Conservation (phyloP, 1,139 yeast genomes). For the Saccharomyces uvarum region DNA sequence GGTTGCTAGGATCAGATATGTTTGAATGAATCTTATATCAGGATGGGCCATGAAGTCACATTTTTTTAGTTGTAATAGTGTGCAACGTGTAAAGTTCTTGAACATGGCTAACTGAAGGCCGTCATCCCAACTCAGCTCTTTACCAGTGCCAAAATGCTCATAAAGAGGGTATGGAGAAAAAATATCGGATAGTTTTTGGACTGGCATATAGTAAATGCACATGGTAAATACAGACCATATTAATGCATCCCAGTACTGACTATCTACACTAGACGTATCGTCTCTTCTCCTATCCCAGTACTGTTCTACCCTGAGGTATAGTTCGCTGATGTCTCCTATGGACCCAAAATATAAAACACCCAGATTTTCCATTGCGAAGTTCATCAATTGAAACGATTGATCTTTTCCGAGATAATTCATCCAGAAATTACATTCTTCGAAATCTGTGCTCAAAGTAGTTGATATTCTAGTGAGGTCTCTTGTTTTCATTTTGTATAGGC, state of each 20-base stretch:
- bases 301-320: slow-evolving; percentile 21
- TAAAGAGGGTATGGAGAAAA: slow-evolving; percentile 11
- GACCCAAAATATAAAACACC: slow-evolving; percentile 30
- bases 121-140: slow-evolving; percentile 12
- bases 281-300: slow-evolving; percentile 21
- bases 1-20: slow-evolving; percentile 20
- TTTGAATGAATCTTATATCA: slow-evolving; percentile 25
- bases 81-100: slow-evolving; percentile 13
- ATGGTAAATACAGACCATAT: slow-evolving; percentile 28
- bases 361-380: slow-evolving; percentile 26
- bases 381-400: slow-evolving; percentile 21
- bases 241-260: slow-evolving; percentile 21
- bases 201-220: slow-evolving; percentile 25
- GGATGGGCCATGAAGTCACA: slow-evolving; percentile 20
- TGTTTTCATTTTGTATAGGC: slow-evolving; percentile 17
- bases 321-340: slow-evolving; percentile 27
- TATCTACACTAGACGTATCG: slow-evolving; percentile 11
- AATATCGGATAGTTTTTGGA: slow-evolving; percentile 9
- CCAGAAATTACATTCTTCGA: slow-evolving; percentile 13
- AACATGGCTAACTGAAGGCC: slow-evolving; percentile 9
- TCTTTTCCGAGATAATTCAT: slow-evolving; percentile 13
- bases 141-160: slow-evolving; percentile 7
- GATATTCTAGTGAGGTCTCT: not conserved
- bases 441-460: slow-evolving; percentile 4
- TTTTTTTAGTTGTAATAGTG: slow-evolving; percentile 15